Evolutionary conservation across 257 asterid genomes (phyloP).

Genomic region (Solanum tarapatanum): DNA sequence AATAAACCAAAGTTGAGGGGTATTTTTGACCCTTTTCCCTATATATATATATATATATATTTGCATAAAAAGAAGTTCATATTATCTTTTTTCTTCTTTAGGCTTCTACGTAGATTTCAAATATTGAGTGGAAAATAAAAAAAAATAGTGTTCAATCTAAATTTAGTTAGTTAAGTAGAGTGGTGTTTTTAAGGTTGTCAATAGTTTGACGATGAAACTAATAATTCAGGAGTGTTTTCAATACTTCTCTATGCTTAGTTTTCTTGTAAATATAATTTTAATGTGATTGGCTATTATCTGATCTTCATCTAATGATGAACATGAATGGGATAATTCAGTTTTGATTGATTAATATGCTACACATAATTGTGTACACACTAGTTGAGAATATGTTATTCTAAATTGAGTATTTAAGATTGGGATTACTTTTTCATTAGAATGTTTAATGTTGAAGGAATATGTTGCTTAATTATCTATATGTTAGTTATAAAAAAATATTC

Average conservation of each 20-base stretch:
- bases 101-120: too few relatives aligned
- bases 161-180: too few relatives aligned
- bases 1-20: too few relatives aligned
- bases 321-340: background rate
- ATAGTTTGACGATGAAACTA: too few relatives aligned
- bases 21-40: too few relatives aligned
- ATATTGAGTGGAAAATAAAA: too few relatives aligned
- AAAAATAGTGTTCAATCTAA: background rate
- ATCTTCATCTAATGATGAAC: background rate
- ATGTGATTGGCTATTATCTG: background rate
- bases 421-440: background rate
- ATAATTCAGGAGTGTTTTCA: too few relatives aligned
- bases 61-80: background rate
- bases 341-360: background rate
- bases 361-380: background rate
- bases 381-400: background rate
- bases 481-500: background rate
- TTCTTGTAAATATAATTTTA: too few relatives aligned
- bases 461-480: background rate
- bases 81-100: background rate
- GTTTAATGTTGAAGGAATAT: background rate
- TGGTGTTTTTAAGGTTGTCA: fast-evolving
- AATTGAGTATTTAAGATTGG: background rate
- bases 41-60: background rate
- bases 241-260: too few relatives aligned